Evolutionary conservation across 108 stramenopile genomes (phyloP).

Genomic region (Nitzschia palea): DNA sequence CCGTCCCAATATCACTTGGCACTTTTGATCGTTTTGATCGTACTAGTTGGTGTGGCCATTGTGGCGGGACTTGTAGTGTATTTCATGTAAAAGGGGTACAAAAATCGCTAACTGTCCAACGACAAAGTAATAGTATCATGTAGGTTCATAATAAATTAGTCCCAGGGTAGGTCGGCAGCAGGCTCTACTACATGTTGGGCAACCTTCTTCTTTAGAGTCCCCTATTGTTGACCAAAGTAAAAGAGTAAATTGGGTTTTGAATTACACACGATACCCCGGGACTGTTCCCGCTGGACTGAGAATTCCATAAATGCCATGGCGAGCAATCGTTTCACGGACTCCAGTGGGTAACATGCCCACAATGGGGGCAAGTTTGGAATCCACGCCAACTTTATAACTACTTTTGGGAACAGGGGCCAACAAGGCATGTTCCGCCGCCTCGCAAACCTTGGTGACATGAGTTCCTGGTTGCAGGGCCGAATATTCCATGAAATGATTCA

Average conservation of each 20-base stretch:
- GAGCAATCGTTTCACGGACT: conserved; percentile 29
- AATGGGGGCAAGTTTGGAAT: conserved; percentile 38
- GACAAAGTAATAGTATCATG: too few relatives aligned
- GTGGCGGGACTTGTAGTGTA: background rate
- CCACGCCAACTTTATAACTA: conserved; percentile 42
- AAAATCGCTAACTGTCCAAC: too few relatives aligned
- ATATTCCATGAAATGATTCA: conserved; percentile 36
- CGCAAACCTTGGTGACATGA: conserved; percentile 32
- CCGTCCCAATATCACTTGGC: background rate
- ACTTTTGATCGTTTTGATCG: background rate
- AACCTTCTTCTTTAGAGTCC: too few relatives aligned
- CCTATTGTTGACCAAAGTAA: too few relatives aligned
- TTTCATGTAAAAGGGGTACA: too few relatives aligned
- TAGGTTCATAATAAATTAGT: too few relatives aligned
- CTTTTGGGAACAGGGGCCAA: conserved; percentile 14
- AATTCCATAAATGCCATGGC: conserved; percentile 36
- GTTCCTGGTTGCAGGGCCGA: conserved; percentile 37
- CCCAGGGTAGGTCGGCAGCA: too few relatives aligned
- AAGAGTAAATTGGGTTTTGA: too few relatives aligned
- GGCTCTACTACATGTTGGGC: too few relatives aligned
- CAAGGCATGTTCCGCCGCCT: conserved; percentile 36
- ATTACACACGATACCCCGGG: conserved; percentile 31
- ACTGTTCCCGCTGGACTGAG: conserved; percentile 36
- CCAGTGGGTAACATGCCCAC: conserved; percentile 49
- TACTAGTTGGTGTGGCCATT: background rate